phyloP scores from a whole-genome alignment of 257 asterid genomes.

The Ilex asprella region DNA sequence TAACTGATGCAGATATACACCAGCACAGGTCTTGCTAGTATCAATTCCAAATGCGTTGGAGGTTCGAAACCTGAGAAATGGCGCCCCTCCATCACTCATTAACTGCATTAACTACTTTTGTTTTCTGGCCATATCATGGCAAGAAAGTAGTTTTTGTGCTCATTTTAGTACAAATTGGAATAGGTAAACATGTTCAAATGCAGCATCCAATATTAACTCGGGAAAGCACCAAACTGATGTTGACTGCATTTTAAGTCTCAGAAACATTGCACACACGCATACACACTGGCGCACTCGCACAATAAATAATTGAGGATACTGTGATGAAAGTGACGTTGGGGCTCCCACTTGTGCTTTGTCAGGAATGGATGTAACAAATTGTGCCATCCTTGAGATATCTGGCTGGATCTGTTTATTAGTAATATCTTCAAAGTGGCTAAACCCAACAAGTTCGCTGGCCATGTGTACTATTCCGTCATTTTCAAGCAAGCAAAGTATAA shows the following conservation, averaged over 20 bases:
- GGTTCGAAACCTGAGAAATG: conserved; percentile 7
- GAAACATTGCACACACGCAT: conserved; percentile 9
- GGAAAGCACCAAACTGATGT: conserved; percentile 7
- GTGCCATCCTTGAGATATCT: conserved; percentile 47
- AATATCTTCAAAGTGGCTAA: conserved; percentile 34
- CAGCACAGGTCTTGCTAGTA: neutral
- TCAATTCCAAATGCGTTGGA: conserved; percentile 4
- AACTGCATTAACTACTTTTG: conserved; percentile 5
- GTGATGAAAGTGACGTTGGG: conserved; percentile 62
- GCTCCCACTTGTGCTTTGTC: conserved; percentile 82
- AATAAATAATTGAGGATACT: conserved; percentile 52
- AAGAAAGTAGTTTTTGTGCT: conserved; percentile 2
- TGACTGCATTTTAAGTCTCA: conserved; percentile 1
- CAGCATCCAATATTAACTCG: conserved; percentile 7
- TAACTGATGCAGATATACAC: neutral
- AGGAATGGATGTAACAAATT: conserved; percentile 81
- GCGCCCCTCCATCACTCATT: conserved; percentile 4
- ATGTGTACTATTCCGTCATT: conserved; percentile 48
- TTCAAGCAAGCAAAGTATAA: conserved; percentile 73
- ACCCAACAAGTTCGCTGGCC: conserved; percentile 43
- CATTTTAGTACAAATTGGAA: conserved; percentile 7
- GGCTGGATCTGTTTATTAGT: conserved; percentile 48
- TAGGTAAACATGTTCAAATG: conserved; percentile 5
- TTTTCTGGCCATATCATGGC: conserved; percentile 7
- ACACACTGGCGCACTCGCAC: conserved; percentile 1